Conservation (phyloP, 1,139 yeast genomes). For the Pneumocystis carinii region DNA sequence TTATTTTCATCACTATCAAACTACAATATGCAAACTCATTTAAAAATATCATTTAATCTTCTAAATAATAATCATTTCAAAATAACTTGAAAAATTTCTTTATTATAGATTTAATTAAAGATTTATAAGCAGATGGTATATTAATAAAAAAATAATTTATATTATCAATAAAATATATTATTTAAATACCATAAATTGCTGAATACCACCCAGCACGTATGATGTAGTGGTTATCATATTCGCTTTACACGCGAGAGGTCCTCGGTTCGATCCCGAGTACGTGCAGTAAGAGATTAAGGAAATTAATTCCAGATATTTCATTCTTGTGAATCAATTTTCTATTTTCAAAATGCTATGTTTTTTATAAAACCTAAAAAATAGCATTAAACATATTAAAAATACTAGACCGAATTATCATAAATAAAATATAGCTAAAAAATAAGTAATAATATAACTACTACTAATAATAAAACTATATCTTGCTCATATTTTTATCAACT, state of each 20-base stretch:
- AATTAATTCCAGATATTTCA: background rate
- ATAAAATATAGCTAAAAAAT: too few relatives aligned
- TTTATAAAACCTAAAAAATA: too few relatives aligned
- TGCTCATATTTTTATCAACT: too few relatives aligned
- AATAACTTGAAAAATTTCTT: background rate
- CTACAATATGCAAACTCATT: background rate
- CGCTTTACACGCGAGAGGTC: conserved; percentile 1
- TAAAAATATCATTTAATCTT: background rate
- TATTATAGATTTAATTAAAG: background rate
- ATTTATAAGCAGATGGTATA: background rate
- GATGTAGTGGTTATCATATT: conserved; percentile 1
- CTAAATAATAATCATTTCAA: background rate
- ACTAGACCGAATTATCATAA: too few relatives aligned
- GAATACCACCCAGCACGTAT: background rate
- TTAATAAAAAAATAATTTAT: too few relatives aligned
- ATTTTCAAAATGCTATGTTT: too few relatives aligned
- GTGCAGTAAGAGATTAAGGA: background rate
- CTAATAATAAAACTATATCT: too few relatives aligned
- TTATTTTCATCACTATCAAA: background rate
- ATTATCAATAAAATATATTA: too few relatives aligned
- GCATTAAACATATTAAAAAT: too few relatives aligned
- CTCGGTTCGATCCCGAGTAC: conserved; percentile 1
- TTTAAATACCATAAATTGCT: too few relatives aligned
- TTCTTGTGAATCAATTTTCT: too few relatives aligned
- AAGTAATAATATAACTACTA: too few relatives aligned